phyloP scores from a whole-genome alignment of 2,329 filamentous ascomycete genomes.

The Trichoderma sp. region DNA sequence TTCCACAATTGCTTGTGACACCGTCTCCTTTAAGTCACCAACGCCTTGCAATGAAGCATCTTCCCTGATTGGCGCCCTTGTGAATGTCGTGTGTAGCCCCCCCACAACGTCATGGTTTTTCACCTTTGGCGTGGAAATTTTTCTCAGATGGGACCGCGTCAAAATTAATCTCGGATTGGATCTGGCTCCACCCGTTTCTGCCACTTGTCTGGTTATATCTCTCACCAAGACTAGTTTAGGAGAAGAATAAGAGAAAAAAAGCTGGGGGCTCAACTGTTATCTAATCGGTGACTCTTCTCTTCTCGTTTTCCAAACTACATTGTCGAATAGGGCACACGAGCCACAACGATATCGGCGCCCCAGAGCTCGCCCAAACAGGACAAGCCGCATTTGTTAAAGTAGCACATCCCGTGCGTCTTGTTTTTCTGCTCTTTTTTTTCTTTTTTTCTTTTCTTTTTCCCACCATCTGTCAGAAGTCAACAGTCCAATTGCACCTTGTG shows the following conservation, averaged over 20 bases:
- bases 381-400: background rate
- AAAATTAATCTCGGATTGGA: constrained; percentile 14
- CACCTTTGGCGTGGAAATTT: background rate
- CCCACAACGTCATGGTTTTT: constrained; percentile 12
- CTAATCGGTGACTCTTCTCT: constrained; percentile 20
- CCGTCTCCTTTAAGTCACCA: background rate
- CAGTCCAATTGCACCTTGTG: background rate
- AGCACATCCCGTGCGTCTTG: constrained; percentile 17
- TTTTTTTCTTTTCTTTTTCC: background rate
- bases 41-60: background rate
- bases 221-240: background rate
- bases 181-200: constrained; percentile 2
- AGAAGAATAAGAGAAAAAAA: background rate
- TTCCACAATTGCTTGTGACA: background rate
- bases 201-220: background rate
- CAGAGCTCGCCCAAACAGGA: constrained; percentile 10
- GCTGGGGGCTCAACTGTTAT: constrained; percentile 6
- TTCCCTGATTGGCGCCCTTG: background rate
- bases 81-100: background rate
- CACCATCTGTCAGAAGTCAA: constrained; percentile 17
- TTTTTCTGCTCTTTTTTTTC: constrained; percentile 12
- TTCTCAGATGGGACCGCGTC: constrained; percentile 3
- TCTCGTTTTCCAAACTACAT: background rate
- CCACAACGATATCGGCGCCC: constrained; percentile 18
- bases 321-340: constrained; percentile 9